Evolutionary conservation across 1,284 basidiomycete genomes (phyloP), one percentile per base, ranked within the genome.

Genomic region (Porogramme epimiltina): DNA sequence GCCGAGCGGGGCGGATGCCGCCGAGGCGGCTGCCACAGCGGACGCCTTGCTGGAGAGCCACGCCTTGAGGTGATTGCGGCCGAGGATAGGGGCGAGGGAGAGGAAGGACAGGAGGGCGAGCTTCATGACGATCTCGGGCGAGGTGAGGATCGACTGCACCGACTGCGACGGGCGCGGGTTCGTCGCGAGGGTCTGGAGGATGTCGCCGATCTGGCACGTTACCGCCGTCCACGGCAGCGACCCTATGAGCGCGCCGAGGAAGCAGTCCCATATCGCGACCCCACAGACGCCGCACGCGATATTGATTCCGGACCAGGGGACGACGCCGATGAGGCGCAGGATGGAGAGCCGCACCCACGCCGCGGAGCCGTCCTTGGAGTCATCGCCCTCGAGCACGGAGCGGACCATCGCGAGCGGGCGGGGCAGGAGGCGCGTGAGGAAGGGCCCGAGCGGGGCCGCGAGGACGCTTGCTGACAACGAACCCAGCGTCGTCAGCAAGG

Each of bases 271-370:
- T 43, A 90, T 65, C 5, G 83, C 74, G 22, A 96, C 91, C 28
- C 89, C 87, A 61, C 91, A 91, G 16, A 95, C 91, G 42, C 93
- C 93, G 68, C 89, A 94, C 26, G 93, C 93, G 52, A 96, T 89
- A 67, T 96, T 96, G 75, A 96, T 93, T 49, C 91, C 93, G 47
- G 90, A 92, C 93, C 93, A 96, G 4, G 93, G 93, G 9, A 96
- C 91, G 47, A 96, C 84, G 23, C 93, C 93, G 66, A 95, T 82
- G 47, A 95, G 84, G 40, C 93, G 84, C 61, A 96, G 82, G 54
- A 95, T 80, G 4, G 91, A 86, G 43, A 95, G 74, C 28, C 92
- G 83, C 31, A 93, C 85, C 93, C 93, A 95, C 2, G 89, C 78
- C 8, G 87, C 77, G 3, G 87, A 83, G 56, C 70, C 78, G 34